phyloP scores from a whole-genome alignment of 2,329 filamentous ascomycete species.

The Dendrostoma leiphaemia region DNA sequence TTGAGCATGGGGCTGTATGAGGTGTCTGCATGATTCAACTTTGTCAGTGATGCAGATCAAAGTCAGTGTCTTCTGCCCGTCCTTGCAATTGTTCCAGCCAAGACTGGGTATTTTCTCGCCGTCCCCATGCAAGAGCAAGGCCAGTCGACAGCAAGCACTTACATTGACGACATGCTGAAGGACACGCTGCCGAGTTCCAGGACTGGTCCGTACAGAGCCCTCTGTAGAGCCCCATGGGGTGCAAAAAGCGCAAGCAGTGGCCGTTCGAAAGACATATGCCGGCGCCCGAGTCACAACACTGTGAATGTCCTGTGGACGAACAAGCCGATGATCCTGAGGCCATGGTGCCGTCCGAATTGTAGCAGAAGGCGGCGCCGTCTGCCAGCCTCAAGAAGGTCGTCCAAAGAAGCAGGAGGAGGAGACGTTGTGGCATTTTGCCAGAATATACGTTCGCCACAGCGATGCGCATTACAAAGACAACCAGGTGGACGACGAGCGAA shows the following conservation, averaged over 20 bases:
- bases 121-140: background rate
- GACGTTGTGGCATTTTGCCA: background rate
- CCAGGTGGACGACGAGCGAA: no score
- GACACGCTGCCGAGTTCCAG: slow-evolving; percentile 1
- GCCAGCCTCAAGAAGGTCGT: background rate
- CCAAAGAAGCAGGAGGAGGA: background rate
- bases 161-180: background rate
- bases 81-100: no score
- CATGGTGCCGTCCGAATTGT: background rate
- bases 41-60: no score
- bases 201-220: slow-evolving; percentile 2
- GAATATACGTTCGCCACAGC: background rate
- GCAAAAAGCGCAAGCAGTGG: slow-evolving; percentile 3
- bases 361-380: background rate
- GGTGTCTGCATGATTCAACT: background rate
- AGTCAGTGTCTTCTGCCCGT: background rate
- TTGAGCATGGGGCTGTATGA: background rate
- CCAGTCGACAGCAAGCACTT: background rate
- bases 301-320: background rate
- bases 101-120: no score
- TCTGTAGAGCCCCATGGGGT: slow-evolving; percentile 4
- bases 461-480: no score
- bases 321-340: background rate
- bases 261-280: slow-evolving; percentile 11
- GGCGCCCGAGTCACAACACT: background rate